phyloP scores from a whole-genome alignment of 352 stramenopile genomes.

The Phytophthora cryptogea region DNA sequence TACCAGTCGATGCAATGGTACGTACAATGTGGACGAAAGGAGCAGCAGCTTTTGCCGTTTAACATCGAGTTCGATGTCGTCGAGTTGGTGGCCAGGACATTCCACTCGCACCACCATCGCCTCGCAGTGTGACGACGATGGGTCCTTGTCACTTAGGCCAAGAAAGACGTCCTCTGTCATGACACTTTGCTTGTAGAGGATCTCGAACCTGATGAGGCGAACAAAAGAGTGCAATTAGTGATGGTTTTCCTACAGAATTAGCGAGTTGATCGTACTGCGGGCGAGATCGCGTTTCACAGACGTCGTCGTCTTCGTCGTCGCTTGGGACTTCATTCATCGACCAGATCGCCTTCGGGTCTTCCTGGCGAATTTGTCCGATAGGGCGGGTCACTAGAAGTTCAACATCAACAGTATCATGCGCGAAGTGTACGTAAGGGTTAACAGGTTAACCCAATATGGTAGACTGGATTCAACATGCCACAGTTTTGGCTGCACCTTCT shows the following conservation, averaged over 20 bases:
- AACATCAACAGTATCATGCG: no score
- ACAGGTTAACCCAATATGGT: constrained; percentile 1
- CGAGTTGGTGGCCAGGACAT: constrained; percentile 61
- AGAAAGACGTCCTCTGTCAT: constrained; percentile 89
- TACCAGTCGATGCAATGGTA: not conserved
- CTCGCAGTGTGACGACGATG: constrained; percentile 79
- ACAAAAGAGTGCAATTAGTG: constrained; percentile 2
- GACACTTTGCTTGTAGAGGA: constrained; percentile 87
- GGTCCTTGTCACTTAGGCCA: constrained; percentile 81
- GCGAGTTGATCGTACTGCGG: constrained; percentile 43
- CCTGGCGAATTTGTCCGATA: constrained; percentile 70
- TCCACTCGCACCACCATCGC: constrained; percentile 79
- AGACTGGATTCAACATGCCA: not conserved
- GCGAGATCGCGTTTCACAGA: constrained; percentile 53
- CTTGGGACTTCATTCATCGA: constrained; percentile 67
- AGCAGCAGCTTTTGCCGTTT: constrained; percentile 79
- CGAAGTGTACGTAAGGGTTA: not conserved
- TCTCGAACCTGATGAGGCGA: constrained; percentile 56
- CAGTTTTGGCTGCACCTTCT: constrained; percentile 30
- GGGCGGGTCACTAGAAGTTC: constrained; percentile 46
- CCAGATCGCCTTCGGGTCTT: constrained; percentile 78
- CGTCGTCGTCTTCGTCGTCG: constrained; percentile 77
- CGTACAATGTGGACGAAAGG: constrained; percentile 61
- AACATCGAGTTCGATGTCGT: constrained; percentile 85
- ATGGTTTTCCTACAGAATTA: not conserved